These are phyloP conservation scores for Aspergillus sp. DNA, from an alignment of 2,329 filamentous ascomycete species.

Conservation along the genomic window DNA sequence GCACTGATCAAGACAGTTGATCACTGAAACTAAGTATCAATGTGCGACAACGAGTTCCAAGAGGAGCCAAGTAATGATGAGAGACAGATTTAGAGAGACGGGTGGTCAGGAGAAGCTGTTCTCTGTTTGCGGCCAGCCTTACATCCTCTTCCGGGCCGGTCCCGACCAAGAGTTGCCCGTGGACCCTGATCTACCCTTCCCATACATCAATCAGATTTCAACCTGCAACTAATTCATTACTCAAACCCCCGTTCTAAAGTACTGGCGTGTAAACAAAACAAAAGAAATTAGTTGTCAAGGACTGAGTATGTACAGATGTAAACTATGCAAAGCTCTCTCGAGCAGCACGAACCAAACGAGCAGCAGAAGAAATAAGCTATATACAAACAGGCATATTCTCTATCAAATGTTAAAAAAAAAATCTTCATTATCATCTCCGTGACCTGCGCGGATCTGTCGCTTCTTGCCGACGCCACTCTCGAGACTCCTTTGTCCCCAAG, in stretches of 20 bases:
- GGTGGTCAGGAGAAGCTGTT: neutral
- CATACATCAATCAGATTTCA: no score
- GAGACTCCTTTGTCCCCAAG: constrained; percentile 86
- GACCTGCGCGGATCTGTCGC: constrained; percentile 78
- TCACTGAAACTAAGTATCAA: neutral
- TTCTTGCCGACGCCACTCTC: constrained; percentile 79
- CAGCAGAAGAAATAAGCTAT: neutral
- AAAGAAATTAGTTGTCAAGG: neutral
- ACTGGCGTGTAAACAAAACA: neutral
- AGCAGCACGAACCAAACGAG: neutral
- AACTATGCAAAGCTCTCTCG: neutral
- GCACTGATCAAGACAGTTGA: neutral
- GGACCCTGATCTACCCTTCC: neutral
- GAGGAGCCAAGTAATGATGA: neutral
- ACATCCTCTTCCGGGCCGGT: constrained; percentile 1
- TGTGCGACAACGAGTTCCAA: neutral
- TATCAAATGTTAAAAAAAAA: constrained; percentile 6
- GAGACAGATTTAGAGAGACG: neutral
- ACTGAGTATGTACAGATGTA: constrained; percentile 1
- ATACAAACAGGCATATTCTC: constrained; percentile 5
- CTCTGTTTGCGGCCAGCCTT: constrained; percentile 6
- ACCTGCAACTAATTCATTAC: neutral
- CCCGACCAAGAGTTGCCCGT: neutral
- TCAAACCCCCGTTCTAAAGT: neutral
- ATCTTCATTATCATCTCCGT: constrained; percentile 45